Percentiles rank a stretch among this genome's conserved stretches.
Conservation (phyloP, 495 filamentous ascomycete species). For the Trichoderma gamsii region DNA sequence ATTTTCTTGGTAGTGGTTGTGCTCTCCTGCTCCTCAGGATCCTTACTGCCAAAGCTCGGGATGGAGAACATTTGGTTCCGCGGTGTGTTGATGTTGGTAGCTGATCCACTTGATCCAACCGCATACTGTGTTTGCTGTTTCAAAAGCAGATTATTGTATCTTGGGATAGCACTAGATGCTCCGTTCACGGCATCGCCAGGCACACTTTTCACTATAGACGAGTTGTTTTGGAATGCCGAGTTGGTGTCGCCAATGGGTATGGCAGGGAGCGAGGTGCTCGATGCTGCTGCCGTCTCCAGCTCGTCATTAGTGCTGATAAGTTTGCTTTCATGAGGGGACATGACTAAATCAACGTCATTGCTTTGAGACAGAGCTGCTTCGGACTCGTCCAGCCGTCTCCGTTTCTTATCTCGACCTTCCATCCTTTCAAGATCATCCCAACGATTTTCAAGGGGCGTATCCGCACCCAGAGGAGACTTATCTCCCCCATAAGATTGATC, state of each 20-base stretch:
- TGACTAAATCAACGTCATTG: neutral
- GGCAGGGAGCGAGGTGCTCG: neutral
- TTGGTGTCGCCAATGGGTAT: neutral
- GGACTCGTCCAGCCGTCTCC: neutral
- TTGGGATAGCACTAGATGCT: neutral
- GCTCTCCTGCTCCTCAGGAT: neutral
- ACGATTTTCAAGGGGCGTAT: neutral
- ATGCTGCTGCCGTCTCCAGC: neutral
- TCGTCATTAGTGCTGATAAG: neutral
- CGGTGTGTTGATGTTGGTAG: slow-evolving; percentile 15
- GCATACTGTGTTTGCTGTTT: slow-evolving; percentile 9
- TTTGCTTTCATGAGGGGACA: neutral
- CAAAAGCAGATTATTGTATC: neutral
- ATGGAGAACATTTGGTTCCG: neutral
- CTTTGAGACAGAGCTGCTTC: neutral
- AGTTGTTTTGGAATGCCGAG: neutral
- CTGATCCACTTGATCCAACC: slow-evolving; percentile 13
- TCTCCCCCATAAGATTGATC: neutral
- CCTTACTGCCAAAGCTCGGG: neutral
- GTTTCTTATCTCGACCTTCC: neutral
- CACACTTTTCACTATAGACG: neutral
- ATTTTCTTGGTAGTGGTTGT: neutral
- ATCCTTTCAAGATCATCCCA: neutral
- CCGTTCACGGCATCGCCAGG: neutral
- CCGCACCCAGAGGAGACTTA: neutral